phyloP scores from a whole-genome alignment of 176 grass and related monocot genomes.

The Raddia distichophylla region DNA sequence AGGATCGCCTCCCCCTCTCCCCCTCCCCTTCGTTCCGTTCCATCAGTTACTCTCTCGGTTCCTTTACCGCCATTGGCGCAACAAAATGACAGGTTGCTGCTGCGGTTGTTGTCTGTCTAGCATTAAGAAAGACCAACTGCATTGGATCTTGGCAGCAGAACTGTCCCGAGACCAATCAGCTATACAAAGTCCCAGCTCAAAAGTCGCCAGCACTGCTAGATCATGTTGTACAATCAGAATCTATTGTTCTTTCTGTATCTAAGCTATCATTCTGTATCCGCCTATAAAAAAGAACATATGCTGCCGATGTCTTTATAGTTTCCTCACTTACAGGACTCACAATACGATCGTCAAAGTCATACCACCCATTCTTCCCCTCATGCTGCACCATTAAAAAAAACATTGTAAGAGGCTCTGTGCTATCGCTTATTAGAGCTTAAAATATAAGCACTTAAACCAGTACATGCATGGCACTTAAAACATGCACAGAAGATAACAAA shows the following conservation, averaged over 20 bases:
- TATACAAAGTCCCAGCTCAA: conserved; percentile 45
- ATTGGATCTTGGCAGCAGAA: conserved; percentile 2
- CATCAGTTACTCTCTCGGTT: conserved; percentile 8
- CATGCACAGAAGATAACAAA: conserved; percentile 4
- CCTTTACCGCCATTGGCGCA: neutral
- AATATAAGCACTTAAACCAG: neutral
- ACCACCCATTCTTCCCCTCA: conserved; percentile 64
- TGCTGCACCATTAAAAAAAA: conserved; percentile 52
- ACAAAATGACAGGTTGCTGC: conserved; percentile 9
- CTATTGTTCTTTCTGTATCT: conserved; percentile 51
- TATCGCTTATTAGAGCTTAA: neutral
- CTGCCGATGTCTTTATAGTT: conserved; percentile 80
- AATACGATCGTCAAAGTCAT: conserved; percentile 83
- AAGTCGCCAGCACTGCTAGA: conserved; percentile 20
- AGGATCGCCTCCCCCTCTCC: neutral
- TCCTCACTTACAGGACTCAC: conserved; percentile 68
- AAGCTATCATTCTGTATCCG: conserved; percentile 52
- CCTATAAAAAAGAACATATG: conserved; percentile 96
- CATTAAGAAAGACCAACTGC: neutral
- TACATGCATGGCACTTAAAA: neutral
- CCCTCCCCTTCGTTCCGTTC: neutral
- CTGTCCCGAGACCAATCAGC: conserved; percentile 36
- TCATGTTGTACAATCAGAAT: conserved; percentile 49
- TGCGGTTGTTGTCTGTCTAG: neutral
- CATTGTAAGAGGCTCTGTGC: neutral